Evolutionary conservation across 257 asterid genomes (phyloP), one percentile per base, ranked within the genome.

Genomic region (Hygrophila difformis): DNA sequence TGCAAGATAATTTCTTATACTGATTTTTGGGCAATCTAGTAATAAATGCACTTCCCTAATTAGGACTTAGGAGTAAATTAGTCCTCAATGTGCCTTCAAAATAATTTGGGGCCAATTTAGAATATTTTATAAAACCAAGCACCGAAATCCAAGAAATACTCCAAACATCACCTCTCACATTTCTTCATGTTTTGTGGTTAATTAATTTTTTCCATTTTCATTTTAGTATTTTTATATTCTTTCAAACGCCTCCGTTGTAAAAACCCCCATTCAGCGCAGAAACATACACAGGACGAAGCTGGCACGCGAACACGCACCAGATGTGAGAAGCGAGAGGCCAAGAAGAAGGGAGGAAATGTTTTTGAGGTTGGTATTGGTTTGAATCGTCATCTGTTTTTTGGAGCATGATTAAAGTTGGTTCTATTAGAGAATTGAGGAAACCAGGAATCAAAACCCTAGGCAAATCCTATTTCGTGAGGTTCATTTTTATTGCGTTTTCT

Each of bases 161-260:
- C 8, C 31, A 5, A 5, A 26, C 7, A 26, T 26, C 8, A 26
- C 31, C 8, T 26, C 8, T 26, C 7, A 26, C 8, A 26, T 26
- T 26, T 26, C 31, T 8, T 26, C 8, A 26, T 3, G 8, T 5
- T 26, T 26, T 26, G 8, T 5, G 31, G 8, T 26, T 26, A 26
- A 26, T 3, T 26, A 26, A 26, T 26, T 26, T 26, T 69, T 45
- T 47, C 36, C 20, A n/a, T n/a, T n/a, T n/a, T n/a, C n/a, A n/a
- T n/a, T n/a, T n/a, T n/a, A n/a, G n/a, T n/a, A n/a, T n/a, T n/a
- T n/a, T n/a, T n/a, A n/a, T n/a, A n/a, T n/a, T n/a, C n/a, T n/a
- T n/a, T n/a, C n/a, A n/a, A n/a, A n/a, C n/a, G n/a, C 57, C 55
- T 49, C 17, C 20, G 17, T 13, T 18, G 74, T 65, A 66, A 69